A percentile compares a stretch with the other conserved stretches of the same genome.
These are phyloP conservation scores for Tubosaeta brunneosetosa DNA, from an alignment of 768 basidiomycete species.

Conservation along the genomic window DNA sequence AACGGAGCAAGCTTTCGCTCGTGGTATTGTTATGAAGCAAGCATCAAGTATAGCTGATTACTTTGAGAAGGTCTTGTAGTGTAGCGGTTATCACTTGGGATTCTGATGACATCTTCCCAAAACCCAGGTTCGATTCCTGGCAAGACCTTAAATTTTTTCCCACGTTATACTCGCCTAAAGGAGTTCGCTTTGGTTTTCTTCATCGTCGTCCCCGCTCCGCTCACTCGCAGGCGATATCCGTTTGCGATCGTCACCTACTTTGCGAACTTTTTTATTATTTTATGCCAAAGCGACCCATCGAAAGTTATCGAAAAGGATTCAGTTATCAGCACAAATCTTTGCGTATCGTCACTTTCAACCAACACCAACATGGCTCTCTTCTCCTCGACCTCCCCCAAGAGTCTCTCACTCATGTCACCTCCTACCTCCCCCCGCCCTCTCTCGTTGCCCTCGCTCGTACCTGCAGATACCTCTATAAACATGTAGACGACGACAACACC, in stretches of 20 bases:
- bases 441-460: constrained; percentile 56
- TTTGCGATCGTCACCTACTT: constrained; percentile 21
- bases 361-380: constrained; percentile 49
- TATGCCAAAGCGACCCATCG: constrained; percentile 61
- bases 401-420: constrained; percentile 71
- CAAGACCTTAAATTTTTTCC: constrained; percentile 1
- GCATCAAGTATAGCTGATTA: too few species aligned
- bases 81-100: constrained; percentile 40
- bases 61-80: constrained; percentile 34
- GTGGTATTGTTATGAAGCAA: too few species aligned
- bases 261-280: constrained; percentile 34
- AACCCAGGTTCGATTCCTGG: constrained; percentile 32
- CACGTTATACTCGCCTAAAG: constrained; percentile 8
- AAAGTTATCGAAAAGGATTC: constrained; percentile 37
- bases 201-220: constrained; percentile 1
- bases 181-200: background rate
- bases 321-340: constrained; percentile 27
- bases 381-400: constrained; percentile 60
- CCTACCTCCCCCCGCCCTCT: constrained; percentile 61
- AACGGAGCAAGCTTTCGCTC: too few species aligned
- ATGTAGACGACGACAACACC: constrained; percentile 73
- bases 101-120: constrained; percentile 32
- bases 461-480: constrained; percentile 49
- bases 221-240: constrained; percentile 19
- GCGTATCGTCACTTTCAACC: constrained; percentile 17